A percentile compares a stretch with the other conserved stretches of the same genome.
These are phyloP conservation scores for Quillaja saponaria DNA, from an alignment of 306 rosid species.

Conservation along the genomic window DNA sequence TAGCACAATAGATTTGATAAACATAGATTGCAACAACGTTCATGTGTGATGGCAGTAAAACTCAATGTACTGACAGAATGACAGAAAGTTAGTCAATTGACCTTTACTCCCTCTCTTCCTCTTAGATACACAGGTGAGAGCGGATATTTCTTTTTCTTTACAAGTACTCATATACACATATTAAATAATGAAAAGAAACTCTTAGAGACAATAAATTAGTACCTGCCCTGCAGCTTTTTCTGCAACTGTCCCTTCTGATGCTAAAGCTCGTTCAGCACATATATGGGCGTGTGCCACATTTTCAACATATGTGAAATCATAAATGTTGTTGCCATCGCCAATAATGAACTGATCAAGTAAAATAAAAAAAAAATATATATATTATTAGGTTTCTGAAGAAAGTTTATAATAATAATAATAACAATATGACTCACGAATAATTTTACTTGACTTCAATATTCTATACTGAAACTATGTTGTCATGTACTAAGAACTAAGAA, in stretches of 20 bases:
- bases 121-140: no score
- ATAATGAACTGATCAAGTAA: slow-evolving; percentile 70
- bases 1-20: no score
- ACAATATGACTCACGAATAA: slow-evolving; percentile 16
- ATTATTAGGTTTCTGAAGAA: slow-evolving; percentile 13
- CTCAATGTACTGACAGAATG: no score
- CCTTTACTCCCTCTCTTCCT: no score
- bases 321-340: slow-evolving; percentile 83
- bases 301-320: slow-evolving; percentile 93
- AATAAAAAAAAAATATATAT: slow-evolving; percentile 25
- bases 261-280: slow-evolving; percentile 91
- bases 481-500: slow-evolving; percentile 1
- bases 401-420: slow-evolving; percentile 1
- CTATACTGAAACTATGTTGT: slow-evolving; percentile 1
- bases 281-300: slow-evolving; percentile 93
- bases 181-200: no score
- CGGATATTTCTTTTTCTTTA: no score
- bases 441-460: slow-evolving; percentile 20
- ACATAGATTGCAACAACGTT: no score
- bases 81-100: no score
- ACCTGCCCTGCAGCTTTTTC: slow-evolving; percentile 96
- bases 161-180: no score
- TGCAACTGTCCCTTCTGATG: slow-evolving; percentile 61
- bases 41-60: no score
- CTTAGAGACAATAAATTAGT: not conserved